A percentile compares a stretch with the other conserved stretches of the same genome.
Conservation (phyloP, 768 basidiomycete genomes). For the Boletus huronensis region DNA sequence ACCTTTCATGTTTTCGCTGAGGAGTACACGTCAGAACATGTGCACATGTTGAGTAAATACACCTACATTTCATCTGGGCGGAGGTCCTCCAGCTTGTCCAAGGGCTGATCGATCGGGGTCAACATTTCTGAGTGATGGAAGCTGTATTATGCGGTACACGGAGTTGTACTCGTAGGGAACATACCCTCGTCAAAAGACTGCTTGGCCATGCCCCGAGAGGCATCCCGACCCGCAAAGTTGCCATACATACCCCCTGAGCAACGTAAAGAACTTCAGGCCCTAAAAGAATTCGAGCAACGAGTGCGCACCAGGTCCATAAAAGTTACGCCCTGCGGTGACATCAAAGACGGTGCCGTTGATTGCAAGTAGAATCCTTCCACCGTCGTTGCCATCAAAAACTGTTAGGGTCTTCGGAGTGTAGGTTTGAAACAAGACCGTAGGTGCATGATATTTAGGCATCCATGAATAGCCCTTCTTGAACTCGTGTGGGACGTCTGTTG, state of each 20-base stretch:
- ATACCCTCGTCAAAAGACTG: conserved; percentile 91
- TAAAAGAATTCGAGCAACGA: not conserved
- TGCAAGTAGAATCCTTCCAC: conserved; percentile 76
- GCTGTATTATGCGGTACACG: not conserved
- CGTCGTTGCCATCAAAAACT: conserved; percentile 61
- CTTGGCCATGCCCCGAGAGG: conserved; percentile 95
- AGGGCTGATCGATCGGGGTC: conserved; percentile 78
- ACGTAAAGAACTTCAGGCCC: not conserved
- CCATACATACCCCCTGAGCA: conserved; percentile 88
- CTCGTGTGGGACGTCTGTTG: conserved; percentile 54
- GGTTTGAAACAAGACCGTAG: conserved; percentile 69
- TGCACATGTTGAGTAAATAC: not conserved
- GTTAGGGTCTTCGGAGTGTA: conserved; percentile 77
- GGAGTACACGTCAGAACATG: not conserved
- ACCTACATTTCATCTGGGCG: conserved; percentile 79
- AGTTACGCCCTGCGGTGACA: conserved; percentile 82
- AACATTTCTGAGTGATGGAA: conserved; percentile 67
- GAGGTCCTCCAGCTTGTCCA: conserved; percentile 82
- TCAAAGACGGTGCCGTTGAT: conserved; percentile 91
- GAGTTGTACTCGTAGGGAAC: conserved; percentile 22
- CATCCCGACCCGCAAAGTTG: conserved; percentile 96
- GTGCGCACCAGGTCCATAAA: conserved; percentile 89
- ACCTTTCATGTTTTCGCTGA: conserved; percentile 92
- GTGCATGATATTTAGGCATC: conserved; percentile 82
- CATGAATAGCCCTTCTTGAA: conserved; percentile 88